phyloP scores from a whole-genome alignment of 371 early-diverging fungal genomes.

The Chytridiales sp. region DNA sequence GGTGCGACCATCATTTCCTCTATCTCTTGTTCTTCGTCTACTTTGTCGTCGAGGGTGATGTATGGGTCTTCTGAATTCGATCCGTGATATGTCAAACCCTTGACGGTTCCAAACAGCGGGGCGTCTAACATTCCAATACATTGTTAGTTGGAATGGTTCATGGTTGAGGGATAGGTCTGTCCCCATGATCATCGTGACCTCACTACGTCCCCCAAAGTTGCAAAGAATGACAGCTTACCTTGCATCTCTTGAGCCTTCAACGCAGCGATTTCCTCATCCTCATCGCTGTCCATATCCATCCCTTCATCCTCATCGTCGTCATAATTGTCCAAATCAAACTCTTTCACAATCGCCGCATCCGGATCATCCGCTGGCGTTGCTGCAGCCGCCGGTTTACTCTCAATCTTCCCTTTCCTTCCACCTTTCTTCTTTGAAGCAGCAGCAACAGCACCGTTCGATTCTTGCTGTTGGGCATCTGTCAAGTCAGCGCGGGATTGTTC shows the following conservation, averaged over 20 bases:
- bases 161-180: background rate
- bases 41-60: slow-evolving; percentile 60
- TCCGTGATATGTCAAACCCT: slow-evolving; percentile 73
- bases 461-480: slow-evolving; percentile 52
- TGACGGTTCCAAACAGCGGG: slow-evolving; percentile 44
- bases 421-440: slow-evolving; percentile 26
- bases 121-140: slow-evolving; percentile 11
- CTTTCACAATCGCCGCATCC: slow-evolving; percentile 22
- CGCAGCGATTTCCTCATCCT: slow-evolving; percentile 34
- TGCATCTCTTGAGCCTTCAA: slow-evolving; percentile 28
- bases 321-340: slow-evolving; percentile 34
- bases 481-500: slow-evolving; percentile 71
- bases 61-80: slow-evolving; percentile 83
- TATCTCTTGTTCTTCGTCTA: slow-evolving; percentile 74
- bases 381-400: slow-evolving; percentile 12
- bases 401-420: slow-evolving; percentile 25
- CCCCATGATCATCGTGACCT: slow-evolving; percentile 6
- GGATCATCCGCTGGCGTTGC: slow-evolving; percentile 11
- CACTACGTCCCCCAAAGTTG: background rate
- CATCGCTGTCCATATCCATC: slow-evolving; percentile 7
- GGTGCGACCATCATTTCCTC: slow-evolving; percentile 75
- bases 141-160: background rate
- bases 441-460: slow-evolving; percentile 12
- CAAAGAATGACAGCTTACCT: slow-evolving; percentile 1
- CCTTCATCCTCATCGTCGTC: slow-evolving; percentile 28